phyloP scores from a whole-genome alignment of 116 monocot genomes.

The Phalaenopsis hybrid region DNA sequence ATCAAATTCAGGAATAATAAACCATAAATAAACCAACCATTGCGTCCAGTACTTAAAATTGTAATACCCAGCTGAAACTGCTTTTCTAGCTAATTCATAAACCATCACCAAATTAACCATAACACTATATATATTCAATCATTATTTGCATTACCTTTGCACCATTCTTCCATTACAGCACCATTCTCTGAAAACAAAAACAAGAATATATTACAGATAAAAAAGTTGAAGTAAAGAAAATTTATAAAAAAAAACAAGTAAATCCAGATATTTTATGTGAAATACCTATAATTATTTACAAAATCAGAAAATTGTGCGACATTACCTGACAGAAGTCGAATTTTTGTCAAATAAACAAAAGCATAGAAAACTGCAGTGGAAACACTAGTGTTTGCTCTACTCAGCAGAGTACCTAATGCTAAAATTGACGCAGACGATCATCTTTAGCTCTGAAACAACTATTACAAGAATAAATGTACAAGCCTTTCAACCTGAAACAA shows the following conservation, averaged over 20 bases:
- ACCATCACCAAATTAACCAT: background rate
- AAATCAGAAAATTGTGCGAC: background rate
- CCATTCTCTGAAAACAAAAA: conserved; percentile 10
- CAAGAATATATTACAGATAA: conserved; percentile 9
- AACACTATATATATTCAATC: background rate
- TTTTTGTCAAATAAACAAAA: background rate
- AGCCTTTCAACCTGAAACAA: conserved; percentile 13
- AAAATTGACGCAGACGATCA: conserved; percentile 1
- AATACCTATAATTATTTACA: background rate
- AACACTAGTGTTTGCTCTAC: conserved; percentile 1
- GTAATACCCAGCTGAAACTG: too few relatives aligned
- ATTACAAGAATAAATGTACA: conserved; percentile 12
- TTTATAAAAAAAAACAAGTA: background rate
- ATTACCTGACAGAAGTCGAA: background rate
- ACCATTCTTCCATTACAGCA: conserved; percentile 6
- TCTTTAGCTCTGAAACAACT: conserved; percentile 10
- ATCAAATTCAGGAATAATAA: too few relatives aligned
- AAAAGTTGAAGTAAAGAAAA: background rate
- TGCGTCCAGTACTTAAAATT: too few relatives aligned
- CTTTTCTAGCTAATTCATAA: background rate
- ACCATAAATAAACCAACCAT: too few relatives aligned
- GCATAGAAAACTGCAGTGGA: background rate
- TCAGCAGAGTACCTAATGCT: conserved; percentile 2
- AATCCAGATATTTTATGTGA: background rate
- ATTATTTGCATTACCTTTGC: conserved; percentile 1